phyloP scores from a whole-genome alignment of 306 rosid genomes.

The Sicyos baderoa region DNA sequence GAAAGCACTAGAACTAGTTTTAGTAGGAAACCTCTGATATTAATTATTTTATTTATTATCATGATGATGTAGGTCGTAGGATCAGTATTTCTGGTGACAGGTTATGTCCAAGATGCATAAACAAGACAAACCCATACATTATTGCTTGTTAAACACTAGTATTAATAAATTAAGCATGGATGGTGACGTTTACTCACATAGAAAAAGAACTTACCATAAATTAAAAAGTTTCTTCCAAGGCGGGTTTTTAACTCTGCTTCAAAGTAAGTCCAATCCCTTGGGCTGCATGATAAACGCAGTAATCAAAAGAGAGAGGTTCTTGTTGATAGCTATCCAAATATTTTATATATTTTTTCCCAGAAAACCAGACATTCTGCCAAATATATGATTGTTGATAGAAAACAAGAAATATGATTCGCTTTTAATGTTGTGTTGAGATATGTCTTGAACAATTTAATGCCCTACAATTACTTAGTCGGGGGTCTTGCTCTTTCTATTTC shows the following conservation, averaged over 20 bases:
- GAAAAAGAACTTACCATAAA: slow-evolving; percentile 45
- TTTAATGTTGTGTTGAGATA: not conserved
- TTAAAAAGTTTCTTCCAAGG: slow-evolving; percentile 67
- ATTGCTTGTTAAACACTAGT: too few species aligned
- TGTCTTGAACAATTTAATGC: too few species aligned
- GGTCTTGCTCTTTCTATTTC: too few species aligned
- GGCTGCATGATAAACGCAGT: slow-evolving; percentile 41
- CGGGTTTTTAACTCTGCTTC: slow-evolving; percentile 74
- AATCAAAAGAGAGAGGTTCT: not conserved
- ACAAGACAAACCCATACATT: too few species aligned
- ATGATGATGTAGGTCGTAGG: too few species aligned
- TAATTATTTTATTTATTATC: too few species aligned
- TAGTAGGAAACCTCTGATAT: too few species aligned
- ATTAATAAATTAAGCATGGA: not conserved
- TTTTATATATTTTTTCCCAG: not conserved
- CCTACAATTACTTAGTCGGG: too few species aligned
- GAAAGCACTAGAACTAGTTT: too few species aligned
- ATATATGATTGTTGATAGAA: not conserved
- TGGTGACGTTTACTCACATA: not conserved
- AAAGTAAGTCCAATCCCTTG: slow-evolving; percentile 80
- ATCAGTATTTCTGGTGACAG: too few species aligned
- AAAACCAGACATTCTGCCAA: not conserved
- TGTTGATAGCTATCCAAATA: not conserved
- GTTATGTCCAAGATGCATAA: too few species aligned
- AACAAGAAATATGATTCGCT: not conserved